Base-by-base conservation (phyloP, 2,329 filamentous ascomycete species). In the Dactylellina leptospora region DNA sequence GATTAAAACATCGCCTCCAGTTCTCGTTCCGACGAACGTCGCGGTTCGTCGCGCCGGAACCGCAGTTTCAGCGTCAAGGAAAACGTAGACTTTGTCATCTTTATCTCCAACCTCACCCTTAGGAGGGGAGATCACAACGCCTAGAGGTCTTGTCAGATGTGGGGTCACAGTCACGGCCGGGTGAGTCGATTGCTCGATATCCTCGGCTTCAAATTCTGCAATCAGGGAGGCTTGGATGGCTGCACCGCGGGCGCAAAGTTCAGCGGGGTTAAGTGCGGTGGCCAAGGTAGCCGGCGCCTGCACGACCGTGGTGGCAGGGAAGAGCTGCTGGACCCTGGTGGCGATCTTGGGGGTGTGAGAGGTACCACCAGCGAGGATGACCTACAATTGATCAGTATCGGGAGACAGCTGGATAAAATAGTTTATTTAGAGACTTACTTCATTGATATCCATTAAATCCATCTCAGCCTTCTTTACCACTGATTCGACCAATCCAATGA, bases 181-280 rank as follows among this genome's bases (percentile, higher is more conserved):
- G 84, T 99, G 93, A 50, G 92, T 96, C 74, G 91, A 96, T 84
- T 97, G 93, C 80, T 96, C 91, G 76, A 99, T 96, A 79, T 97
- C 93, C 75, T 92, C 88, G 76, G 87, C 85, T 77, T 99, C 95
- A 81, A 96, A 99, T 81, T 96, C 93, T 81, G 93, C 88, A 80
- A 99, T 92, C 74, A 99, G 84, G 72, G 89, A 96, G 36, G 95
- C 95, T 82, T 99, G 95, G 77, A 99, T 92, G 28, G 95, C 93
- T 73, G 95, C 95, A 78, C 95, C 95, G 75, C 95, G 88, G 74
- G 91, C 90, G 77, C 89, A 84, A 62, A 97, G 85, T 83, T 97
- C 93, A 2, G 92, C 95, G 74, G 95, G 95, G 86, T 97, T 97
- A 82, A 97, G 88, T 74, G 93, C 90, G 23, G 84, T 84, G 38